Evolutionary conservation across 257 asterid species (phyloP), one percentile per base, ranked within the genome.

Genomic region (Mitragyna speciosa): DNA sequence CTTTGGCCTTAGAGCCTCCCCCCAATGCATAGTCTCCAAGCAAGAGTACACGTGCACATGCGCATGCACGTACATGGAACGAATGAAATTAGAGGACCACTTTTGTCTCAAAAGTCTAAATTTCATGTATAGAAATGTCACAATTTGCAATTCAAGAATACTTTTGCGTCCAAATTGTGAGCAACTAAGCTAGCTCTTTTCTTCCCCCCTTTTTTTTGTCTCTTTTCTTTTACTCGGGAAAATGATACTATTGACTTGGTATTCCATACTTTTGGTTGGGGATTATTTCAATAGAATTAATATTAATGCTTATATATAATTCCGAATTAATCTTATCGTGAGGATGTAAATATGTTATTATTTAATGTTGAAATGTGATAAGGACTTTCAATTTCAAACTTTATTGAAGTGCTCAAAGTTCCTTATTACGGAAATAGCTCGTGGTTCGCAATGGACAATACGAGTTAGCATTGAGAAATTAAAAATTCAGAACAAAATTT

Each of bases 31-130:
- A 70, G 85, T 79, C 79, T 85, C 79, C 82, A 69, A 85, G 85
- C 85, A 82, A 58, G 72, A 77, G 68, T 45, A 67, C 86, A 87
- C 88, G 87, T 84, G 88, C 90, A 85, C 79, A 52, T 85, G 88
- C 86, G 86, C 88, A 79, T 78, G 87, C 90, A 69, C 84, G 48
- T 71, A 30, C 67, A 61, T n/a, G 75, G 64, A 80, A 48, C 70
- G 64, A 73, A 87, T 67, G 54, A 79, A 81, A 82, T n/a, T 47
- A n/a, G 48, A 85, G 90, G 85, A 83, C 90, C 87, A 85, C 80
- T 19, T 43, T 68, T 17, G n/a, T 67, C 83, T 82, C 73, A 73
- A 82, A 83, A 86, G 80, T 66, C 68, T 63, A 64, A 79, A 71
- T 63, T 84, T 47, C n/a, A 79, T 45, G 47, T 51, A 80, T 72